Conservation (phyloP, 1,284 basidiomycete species). For the Chalciporus piperatoides region DNA sequence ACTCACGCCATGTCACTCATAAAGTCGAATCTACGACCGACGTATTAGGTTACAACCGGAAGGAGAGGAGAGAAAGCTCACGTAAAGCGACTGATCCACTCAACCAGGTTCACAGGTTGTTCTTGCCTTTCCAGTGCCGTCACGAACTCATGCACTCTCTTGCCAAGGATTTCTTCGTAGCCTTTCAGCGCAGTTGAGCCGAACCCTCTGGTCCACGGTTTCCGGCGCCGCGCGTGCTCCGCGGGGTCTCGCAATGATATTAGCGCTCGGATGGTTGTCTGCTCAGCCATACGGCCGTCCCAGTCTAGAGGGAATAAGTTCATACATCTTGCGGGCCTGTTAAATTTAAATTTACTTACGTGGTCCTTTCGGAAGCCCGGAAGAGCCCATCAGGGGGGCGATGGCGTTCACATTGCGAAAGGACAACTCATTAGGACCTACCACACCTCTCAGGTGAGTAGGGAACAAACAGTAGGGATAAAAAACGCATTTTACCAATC, state of each 20-base stretch:
- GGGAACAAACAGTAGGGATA: neutral
- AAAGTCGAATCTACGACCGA: slow-evolving; percentile 48
- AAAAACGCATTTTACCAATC: slow-evolving; percentile 25
- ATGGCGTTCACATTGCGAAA: slow-evolving; percentile 43
- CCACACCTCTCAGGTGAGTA: slow-evolving; percentile 1
- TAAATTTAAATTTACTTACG: slow-evolving; percentile 35
- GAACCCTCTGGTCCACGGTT: slow-evolving; percentile 52
- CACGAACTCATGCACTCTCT: slow-evolving; percentile 39
- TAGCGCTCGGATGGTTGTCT: slow-evolving; percentile 27
- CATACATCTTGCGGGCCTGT: neutral
- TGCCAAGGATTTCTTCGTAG: slow-evolving; percentile 45
- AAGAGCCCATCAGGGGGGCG: slow-evolving; percentile 42
- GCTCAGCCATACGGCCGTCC: slow-evolving; percentile 33
- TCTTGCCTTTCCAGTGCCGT: slow-evolving; percentile 35
- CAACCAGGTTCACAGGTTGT: slow-evolving; percentile 38
- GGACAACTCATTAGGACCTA: slow-evolving; percentile 57
- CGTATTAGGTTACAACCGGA: slow-evolving; percentile 12
- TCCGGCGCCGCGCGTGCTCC: slow-evolving; percentile 46
- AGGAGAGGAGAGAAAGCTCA: slow-evolving; percentile 32
- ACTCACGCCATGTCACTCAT: slow-evolving; percentile 61
- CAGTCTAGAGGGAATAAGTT: slow-evolving; percentile 28
- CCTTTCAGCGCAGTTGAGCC: slow-evolving; percentile 46
- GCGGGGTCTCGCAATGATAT: slow-evolving; percentile 34
- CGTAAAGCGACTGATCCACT: slow-evolving; percentile 52
- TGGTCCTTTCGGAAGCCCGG: slow-evolving; percentile 49